Evolutionary conservation across 1,139 yeast genomes (phyloP).

Genomic region (Entelexis paramagnoliae): DNA sequence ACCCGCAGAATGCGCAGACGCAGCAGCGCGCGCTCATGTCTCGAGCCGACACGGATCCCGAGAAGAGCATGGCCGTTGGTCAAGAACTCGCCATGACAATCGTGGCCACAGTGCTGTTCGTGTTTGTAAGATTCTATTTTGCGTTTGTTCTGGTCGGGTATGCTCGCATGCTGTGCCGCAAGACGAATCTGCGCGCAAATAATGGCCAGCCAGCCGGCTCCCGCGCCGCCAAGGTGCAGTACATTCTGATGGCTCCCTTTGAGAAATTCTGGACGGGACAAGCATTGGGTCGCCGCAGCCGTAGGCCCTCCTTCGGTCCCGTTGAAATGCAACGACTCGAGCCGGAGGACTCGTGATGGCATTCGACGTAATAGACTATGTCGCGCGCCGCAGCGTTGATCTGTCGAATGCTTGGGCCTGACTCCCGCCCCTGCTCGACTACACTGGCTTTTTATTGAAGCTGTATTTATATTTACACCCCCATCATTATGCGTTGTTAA

Average conservation of each 20-base stretch:
- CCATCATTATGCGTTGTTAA: not conserved
- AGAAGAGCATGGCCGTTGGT: constrained; percentile 56
- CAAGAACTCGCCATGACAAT: constrained; percentile 65
- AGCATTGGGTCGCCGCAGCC: constrained; percentile 8
- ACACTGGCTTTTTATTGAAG: not conserved
- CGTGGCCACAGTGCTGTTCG: constrained; percentile 44
- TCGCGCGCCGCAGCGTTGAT: not conserved
- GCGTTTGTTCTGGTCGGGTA: constrained; percentile 54
- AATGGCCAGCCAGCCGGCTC: constrained; percentile 33
- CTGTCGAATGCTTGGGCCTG: not conserved
- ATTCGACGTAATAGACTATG: not conserved
- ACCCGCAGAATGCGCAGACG: not conserved
- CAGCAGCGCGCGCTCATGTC: not conserved
- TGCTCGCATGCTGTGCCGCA: constrained; percentile 37
- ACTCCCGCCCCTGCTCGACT: not conserved
- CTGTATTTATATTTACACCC: constrained; percentile 2
- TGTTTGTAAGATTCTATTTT: constrained; percentile 54
- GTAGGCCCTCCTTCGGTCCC: constrained; percentile 21
- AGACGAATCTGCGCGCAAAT: constrained; percentile 30
- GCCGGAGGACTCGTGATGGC: not conserved
- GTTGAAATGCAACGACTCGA: constrained; percentile 38
- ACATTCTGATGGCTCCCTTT: constrained; percentile 26
- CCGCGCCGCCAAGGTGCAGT: constrained; percentile 28
- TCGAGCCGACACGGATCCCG: constrained; percentile 4
- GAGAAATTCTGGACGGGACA: constrained; percentile 43